Percentiles rank a stretch among this genome's conserved stretches.
phyloP scores from a whole-genome alignment of 768 basidiomycete genomes.

The Rhodocollybia butyracea region DNA sequence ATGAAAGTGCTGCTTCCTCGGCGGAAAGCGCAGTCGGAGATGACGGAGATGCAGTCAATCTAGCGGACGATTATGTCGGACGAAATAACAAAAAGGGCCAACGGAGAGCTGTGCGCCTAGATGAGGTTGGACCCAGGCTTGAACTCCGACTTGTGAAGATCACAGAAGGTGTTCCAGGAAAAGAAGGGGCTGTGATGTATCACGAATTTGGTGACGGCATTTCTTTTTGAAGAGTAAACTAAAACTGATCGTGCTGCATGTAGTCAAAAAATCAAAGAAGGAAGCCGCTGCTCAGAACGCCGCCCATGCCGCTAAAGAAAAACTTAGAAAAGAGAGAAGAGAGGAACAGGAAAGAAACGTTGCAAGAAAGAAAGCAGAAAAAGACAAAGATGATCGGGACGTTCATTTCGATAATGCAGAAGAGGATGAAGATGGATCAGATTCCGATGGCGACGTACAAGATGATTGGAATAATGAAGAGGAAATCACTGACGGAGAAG shows the following conservation, averaged over 20 bases:
- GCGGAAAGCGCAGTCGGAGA: conserved; percentile 82
- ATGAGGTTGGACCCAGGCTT: conserved; percentile 95
- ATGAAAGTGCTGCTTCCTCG: conserved; percentile 80
- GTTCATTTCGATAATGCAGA: conserved; percentile 25
- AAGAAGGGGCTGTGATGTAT: conserved; percentile 89
- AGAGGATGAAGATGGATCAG: conserved; percentile 31
- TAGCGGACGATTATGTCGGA: conserved; percentile 94
- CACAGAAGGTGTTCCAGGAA: conserved; percentile 89
- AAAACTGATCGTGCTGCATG: no score
- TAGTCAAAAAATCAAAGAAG: conserved; percentile 89
- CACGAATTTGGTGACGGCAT: conserved; percentile 85
- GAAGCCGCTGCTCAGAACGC: conserved; percentile 65
- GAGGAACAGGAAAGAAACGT: conserved; percentile 94
- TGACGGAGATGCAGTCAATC: conserved; percentile 75
- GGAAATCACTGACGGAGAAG: conserved; percentile 31
- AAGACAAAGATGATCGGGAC: conserved; percentile 21
- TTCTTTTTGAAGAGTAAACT: no score
- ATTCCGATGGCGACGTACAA: conserved; percentile 37
- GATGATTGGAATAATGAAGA: conserved; percentile 25
- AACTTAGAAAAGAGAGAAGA: conserved; percentile 69
- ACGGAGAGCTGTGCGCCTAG: conserved; percentile 84
- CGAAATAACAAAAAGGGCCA: conserved; percentile 91
- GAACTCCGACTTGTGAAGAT: conserved; percentile 93
- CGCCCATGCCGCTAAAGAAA: conserved; percentile 75
- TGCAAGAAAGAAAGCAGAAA: conserved; percentile 64